Percentiles rank a stretch among this genome's conserved stretches.
These are phyloP conservation scores for Cordyceps cicadae DNA, from an alignment of 2,329 filamentous ascomycete species.

Conservation along the genomic window DNA sequence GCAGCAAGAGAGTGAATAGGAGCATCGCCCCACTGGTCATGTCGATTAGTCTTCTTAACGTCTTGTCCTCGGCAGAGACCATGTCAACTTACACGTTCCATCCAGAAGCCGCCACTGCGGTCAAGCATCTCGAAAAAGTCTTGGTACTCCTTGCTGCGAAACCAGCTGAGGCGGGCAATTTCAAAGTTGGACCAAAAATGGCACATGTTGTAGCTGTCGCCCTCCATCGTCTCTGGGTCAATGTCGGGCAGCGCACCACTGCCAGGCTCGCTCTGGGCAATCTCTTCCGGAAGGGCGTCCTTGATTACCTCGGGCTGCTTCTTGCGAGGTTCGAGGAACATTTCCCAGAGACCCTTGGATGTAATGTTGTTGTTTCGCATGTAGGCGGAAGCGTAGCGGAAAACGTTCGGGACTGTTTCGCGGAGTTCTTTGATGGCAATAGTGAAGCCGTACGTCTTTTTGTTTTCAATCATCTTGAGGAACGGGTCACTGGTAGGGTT, in stretches of 20 bases:
- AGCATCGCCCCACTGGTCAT: conserved; percentile 83
- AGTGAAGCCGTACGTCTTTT: conserved; percentile 98
- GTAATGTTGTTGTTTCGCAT: conserved; percentile 86
- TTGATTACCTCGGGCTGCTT: conserved; percentile 53
- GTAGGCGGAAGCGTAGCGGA: conserved; percentile 96
- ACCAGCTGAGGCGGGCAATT: conserved; percentile 90
- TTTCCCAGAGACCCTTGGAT: conserved; percentile 93
- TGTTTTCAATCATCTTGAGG: conserved; percentile 82
- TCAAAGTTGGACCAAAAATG: conserved; percentile 99
- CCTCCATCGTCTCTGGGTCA: conserved; percentile 90
- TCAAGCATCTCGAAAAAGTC: conserved; percentile 99
- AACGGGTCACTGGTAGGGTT: conserved; percentile 68
- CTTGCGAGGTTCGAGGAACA: conserved; percentile 80
- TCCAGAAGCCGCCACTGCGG: conserved; percentile 95
- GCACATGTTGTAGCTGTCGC: conserved; percentile 99
- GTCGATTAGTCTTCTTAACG: neutral
- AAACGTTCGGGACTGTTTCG: conserved; percentile 97
- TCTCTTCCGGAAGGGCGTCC: conserved; percentile 68
- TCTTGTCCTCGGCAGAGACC: neutral
- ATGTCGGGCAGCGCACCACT: conserved; percentile 67
- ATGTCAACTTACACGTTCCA: conserved; percentile 67
- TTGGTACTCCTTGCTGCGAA: conserved; percentile 93
- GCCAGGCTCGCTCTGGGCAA: conserved; percentile 66
- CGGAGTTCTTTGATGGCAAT: conserved; percentile 97
- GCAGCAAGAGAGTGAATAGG: conserved; percentile 96